These are phyloP conservation scores for Claviceps pazoutovae DNA, from an alignment of 2,329 filamentous ascomycete species.

Conservation along the genomic window DNA sequence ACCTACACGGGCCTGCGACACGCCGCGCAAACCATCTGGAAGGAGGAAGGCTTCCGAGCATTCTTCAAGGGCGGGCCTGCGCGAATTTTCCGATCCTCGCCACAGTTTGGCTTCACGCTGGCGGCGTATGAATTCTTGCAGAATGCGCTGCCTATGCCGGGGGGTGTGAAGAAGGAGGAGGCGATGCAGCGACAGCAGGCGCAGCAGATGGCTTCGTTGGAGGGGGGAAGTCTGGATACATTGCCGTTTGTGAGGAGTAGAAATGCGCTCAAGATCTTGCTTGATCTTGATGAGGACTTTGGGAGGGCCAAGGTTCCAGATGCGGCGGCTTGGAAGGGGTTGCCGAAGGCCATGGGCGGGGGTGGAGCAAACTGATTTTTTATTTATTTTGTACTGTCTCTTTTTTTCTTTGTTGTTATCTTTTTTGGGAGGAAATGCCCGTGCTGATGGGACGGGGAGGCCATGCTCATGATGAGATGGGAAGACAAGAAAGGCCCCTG, in stretches of 20 bases:
- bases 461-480: too few species aligned
- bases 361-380: constrained; percentile 10
- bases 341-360: constrained; percentile 36
- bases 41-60: constrained; percentile 84
- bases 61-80: constrained; percentile 99
- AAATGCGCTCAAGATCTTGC: constrained; percentile 89
- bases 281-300: constrained; percentile 90
- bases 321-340: constrained; percentile 36
- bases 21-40: constrained; percentile 67
- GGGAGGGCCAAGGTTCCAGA: constrained; percentile 54
- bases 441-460: too few species aligned
- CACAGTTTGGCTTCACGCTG: constrained; percentile 95
- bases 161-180: constrained; percentile 40
- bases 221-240: constrained; percentile 9
- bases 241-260: constrained; percentile 50
- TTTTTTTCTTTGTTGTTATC: too few species aligned
- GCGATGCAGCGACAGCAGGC: constrained; percentile 20
- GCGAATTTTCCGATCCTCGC: constrained; percentile 85
- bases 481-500: too few species aligned
- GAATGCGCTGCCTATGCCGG: constrained; percentile 59
- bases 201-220: constrained; percentile 14
- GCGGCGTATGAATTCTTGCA: constrained; percentile 91
- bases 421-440: too few species aligned
- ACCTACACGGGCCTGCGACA: constrained; percentile 79
- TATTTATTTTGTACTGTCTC: too few species aligned